Percentiles rank a stretch among this genome's conserved stretches.
Evolutionary conservation across 2,329 filamentous ascomycete genomes (phyloP).

Genomic region (Aureobasidium sp.): DNA sequence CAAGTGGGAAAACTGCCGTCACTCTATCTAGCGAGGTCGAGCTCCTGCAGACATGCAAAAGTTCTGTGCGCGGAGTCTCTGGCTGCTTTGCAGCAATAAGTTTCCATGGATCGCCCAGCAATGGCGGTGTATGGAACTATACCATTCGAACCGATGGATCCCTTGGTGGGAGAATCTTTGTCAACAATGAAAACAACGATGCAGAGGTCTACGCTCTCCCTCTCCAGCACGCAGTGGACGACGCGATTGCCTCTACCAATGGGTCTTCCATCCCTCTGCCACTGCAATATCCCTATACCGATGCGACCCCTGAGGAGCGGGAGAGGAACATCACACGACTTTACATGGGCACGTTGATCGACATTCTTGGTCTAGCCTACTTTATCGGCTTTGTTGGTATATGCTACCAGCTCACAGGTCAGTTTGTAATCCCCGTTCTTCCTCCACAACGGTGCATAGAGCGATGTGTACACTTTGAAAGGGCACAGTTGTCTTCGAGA

Average conservation of each 20-base stretch:
- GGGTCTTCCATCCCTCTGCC: constrained; percentile 32
- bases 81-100: constrained; percentile 64
- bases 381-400: constrained; percentile 72
- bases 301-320: constrained; percentile 57
- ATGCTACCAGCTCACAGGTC: constrained; percentile 77
- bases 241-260: constrained; percentile 54
- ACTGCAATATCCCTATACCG: constrained; percentile 69
- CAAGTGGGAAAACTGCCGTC: constrained; percentile 47
- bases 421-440: constrained; percentile 30
- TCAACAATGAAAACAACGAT: constrained; percentile 59
- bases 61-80: constrained; percentile 51
- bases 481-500: background rate
- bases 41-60: constrained; percentile 53
- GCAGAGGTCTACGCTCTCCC: constrained; percentile 70
- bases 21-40: constrained; percentile 48
- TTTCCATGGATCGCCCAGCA: constrained; percentile 65
- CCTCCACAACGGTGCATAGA: background rate
- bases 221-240: constrained; percentile 69
- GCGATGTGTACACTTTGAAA: background rate
- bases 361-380: constrained; percentile 69
- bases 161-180: constrained; percentile 56
- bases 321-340: constrained; percentile 53
- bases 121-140: constrained; percentile 79
- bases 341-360: constrained; percentile 66
- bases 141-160: constrained; percentile 68